Evolutionary conservation across 345 rosid genomes (phyloP).

Genomic region (Eucalyptus pumila): DNA sequence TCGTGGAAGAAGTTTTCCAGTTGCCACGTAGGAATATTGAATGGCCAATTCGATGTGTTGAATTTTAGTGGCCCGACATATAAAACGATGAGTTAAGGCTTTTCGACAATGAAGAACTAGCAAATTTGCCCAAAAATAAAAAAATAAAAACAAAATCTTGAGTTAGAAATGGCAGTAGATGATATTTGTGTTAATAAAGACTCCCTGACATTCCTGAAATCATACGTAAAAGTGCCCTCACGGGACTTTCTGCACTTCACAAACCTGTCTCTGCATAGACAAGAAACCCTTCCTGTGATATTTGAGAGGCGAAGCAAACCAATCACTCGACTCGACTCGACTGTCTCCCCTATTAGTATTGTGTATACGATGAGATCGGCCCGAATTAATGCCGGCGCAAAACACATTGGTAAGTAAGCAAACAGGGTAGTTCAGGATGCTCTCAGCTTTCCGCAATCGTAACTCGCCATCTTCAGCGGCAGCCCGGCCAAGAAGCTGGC

Average conservation of each 20-base stretch:
- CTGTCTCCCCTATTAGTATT: neutral
- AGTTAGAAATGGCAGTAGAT: neutral
- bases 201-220: neutral
- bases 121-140: neutral
- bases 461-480: neutral
- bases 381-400: neutral
- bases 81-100: neutral
- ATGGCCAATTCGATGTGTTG: neutral
- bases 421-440: neutral
- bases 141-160: neutral
- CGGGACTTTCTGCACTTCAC: neutral
- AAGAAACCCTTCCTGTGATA: conserved; percentile 24
- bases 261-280: neutral
- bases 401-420: neutral
- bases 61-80: neutral
- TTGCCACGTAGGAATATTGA: neutral
- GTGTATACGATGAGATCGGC: neutral
- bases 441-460: neutral
- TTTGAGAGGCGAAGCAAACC: neutral
- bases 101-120: neutral
- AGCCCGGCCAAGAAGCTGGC: neutral
- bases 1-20: neutral
- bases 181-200: neutral
- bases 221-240: neutral
- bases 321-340: neutral